Evolutionary conservation across 2,329 filamentous ascomycete species (phyloP), one percentile per base, ranked within the genome.

Genomic region (Verticillium isaacii): DNA sequence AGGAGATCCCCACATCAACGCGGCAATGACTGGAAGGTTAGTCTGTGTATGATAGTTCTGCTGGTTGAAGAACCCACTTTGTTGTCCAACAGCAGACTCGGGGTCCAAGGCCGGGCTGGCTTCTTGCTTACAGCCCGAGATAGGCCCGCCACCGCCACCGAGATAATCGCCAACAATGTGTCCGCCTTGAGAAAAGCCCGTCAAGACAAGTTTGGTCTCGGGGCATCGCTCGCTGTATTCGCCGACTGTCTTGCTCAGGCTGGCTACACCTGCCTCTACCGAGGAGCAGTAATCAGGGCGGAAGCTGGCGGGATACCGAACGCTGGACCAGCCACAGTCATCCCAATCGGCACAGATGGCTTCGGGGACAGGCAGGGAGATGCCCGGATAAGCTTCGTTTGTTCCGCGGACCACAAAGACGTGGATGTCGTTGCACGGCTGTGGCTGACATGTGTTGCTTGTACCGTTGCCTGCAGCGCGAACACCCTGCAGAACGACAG

Each of bases 141-240:
- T 73, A 7, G 64, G 68, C 19, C 74, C 74, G 23, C 73, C 74
- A 12, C 72, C 72, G 11, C 72, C 71, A 52, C 71, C 72, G 6
- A 76, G 64, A 32, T 77, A 69, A 62, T 76, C 75, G 54, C 74
- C 70, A 19, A 75, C 64, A 14, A 80, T 70, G 2, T 78, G 75
- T 2, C 69, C 73, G 56, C 77, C 78, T 62, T 80, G 74, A 2
- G 74, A 77, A 64, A 77, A 80, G 0, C 78, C 77, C 62, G 73
- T 75, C 34, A 80, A 59, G 7, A 79, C 75, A 14, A 80, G 71
- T 63, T 73, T 76, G 25, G 75, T 63, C 41, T 76, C 64, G 17
- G 78, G 77, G 61, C 77, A 80, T 17, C 69, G 68, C 65, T 73
- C 67, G 65, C 72, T 72, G 66, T 79, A 80, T 0, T 70, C 72